Base-by-base conservation (phyloP, 768 basidiomycete genomes). In the Porphyrellus cyaneotinctus region DNA sequence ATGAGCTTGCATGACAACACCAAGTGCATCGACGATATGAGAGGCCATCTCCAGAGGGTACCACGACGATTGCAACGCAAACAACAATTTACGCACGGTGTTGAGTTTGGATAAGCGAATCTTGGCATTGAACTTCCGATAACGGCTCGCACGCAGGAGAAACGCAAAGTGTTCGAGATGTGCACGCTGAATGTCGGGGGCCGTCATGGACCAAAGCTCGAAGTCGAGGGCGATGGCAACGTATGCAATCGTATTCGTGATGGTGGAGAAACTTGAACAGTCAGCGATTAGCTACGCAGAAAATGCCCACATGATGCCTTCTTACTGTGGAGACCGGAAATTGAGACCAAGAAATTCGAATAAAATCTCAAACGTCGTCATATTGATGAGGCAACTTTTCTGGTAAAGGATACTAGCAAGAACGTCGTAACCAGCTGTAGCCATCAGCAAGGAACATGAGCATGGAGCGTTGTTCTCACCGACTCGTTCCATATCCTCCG, bases 401-500 rank as follows among this genome's bases (percentile, higher is more conserved):
- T 74, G 72, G 24, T 85, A 74, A 15, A 97, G 73, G 22, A 89
- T 84, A 30, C 81, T 82, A 0, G 84, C 83, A 4, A 97, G 75
- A 33, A 92, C 84, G 48, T 95, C 94, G 60, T 95, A 97, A 11
- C 92, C 94, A 49, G 85, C 91, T 93, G 52, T 15, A 23, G 18
- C 23, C 22, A n/a, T 56, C 10, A 63, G 43, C 26, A 45, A 48
- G 30, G 23, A 50, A 45, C n/a, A 23, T n/a, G 6, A 46, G 35
- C 2, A 41, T 37, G 33, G 6, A 43, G 30, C 17, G n/a, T 15
- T n/a, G 4, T 13, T 75, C 87, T 62, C 60, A 93, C 92, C 83
- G 49, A 93, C 71, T 31, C 86, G 77, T 64, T 95, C 94, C 86
- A 95, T 92, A 59, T 97, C 95, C 64, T 95, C 94, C 32, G 90